Conservation (phyloP, 2,329 filamentous ascomycete genomes). For the Fusarium palustre region DNA sequence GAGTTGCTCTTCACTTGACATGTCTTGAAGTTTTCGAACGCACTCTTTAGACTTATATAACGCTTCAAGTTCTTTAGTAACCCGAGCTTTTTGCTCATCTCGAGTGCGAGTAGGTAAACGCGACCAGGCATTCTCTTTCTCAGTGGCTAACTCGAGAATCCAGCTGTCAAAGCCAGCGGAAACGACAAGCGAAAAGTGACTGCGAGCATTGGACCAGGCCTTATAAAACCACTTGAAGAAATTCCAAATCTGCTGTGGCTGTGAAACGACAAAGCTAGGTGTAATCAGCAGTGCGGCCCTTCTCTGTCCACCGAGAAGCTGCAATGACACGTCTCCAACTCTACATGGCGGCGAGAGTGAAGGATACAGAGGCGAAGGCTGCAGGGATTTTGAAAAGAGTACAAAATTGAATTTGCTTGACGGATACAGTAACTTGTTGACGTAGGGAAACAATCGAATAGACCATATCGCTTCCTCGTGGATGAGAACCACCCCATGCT, state of each 20-base stretch:
- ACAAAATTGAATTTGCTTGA: conserved; percentile 53
- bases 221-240: conserved; percentile 54
- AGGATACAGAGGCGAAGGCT: conserved; percentile 32
- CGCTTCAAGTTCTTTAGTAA: conserved; percentile 29
- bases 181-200: conserved; percentile 47
- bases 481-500: conserved; percentile 55
- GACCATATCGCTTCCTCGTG: conserved; percentile 57
- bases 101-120: neutral
- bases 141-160: conserved; percentile 46
- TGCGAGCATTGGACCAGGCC: conserved; percentile 27
- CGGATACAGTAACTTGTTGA: conserved; percentile 51
- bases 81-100: neutral
- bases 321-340: conserved; percentile 45
- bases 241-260: conserved; percentile 51
- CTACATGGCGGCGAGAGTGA: neutral
- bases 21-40: conserved; percentile 35
- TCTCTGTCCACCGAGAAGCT: conserved; percentile 50
- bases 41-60: conserved; percentile 42
- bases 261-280: conserved; percentile 56
- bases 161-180: conserved; percentile 48
- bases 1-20: conserved; percentile 19
- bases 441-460: conserved; percentile 55
- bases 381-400: conserved; percentile 53
- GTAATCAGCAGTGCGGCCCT: conserved; percentile 53
- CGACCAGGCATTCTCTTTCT: conserved; percentile 27